Conservation (phyloP, 2,329 filamentous ascomycete species). For the Exophiala sp. region DNA sequence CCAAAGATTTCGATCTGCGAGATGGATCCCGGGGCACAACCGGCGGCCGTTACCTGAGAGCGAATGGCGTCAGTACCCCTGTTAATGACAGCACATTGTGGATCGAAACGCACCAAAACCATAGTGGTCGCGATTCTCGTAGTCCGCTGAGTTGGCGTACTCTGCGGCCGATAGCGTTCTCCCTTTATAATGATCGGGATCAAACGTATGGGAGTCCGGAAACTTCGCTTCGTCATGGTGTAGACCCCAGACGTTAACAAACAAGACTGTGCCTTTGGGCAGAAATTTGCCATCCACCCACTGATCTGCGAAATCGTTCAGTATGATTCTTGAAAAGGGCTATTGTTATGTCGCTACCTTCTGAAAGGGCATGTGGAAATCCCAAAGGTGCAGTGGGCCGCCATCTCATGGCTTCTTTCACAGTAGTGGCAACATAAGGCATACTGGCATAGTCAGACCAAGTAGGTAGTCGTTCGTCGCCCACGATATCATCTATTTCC, state of each 20-base stretch:
- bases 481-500: slow-evolving; percentile 40
- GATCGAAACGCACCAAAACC: slow-evolving; percentile 20
- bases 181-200: slow-evolving; percentile 37
- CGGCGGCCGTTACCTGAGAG: slow-evolving; percentile 42
- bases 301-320: slow-evolving; percentile 33
- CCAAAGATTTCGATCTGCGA: slow-evolving; percentile 50
- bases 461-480: slow-evolving; percentile 30
- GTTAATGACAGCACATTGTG: too few relatives aligned
- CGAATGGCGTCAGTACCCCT: too few relatives aligned
- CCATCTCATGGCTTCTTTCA: slow-evolving; percentile 36
- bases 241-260: slow-evolving; percentile 45
- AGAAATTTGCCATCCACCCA: slow-evolving; percentile 50
- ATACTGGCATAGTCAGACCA: slow-evolving; percentile 31
- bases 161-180: slow-evolving; percentile 31
- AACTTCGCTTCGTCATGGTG: slow-evolving; percentile 42
- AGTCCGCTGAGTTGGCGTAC: slow-evolving; percentile 34
- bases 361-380: slow-evolving; percentile 47
- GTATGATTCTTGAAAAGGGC: background rate
- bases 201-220: slow-evolving; percentile 38
- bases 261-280: slow-evolving; percentile 44
- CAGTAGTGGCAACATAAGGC: slow-evolving; percentile 33
- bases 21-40: slow-evolving; percentile 47
- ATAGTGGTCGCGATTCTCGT: slow-evolving; percentile 35
- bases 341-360: slow-evolving; percentile 31
- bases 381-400: slow-evolving; percentile 44